Base-by-base conservation (phyloP, 441 rosid genomes). In the Jatropha podagrica region DNA sequence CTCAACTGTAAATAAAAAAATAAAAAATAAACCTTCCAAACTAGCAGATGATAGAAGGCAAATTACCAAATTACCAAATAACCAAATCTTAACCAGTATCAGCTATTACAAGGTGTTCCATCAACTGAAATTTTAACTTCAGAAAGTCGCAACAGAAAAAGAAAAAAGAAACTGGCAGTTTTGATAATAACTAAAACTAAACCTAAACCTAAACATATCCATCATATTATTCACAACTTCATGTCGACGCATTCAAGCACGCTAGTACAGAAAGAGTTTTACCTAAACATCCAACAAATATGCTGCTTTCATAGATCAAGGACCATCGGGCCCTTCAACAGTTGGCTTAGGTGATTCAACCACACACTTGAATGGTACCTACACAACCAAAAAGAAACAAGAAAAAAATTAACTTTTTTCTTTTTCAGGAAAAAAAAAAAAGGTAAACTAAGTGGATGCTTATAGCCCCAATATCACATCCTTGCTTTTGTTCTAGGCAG, bases 201-300 rank as follows among this genome's bases (percentile, higher is more conserved):
- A 58, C 56, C 17, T 11, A 51, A 51, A 51, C 17, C 56, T 14
- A 7, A 20, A n/a, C 32, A 58, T 8, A 58, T 8, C 61, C 32
- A 58, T 6, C 23, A 58, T 10, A 20, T 20, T 58, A 20, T 58
- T 58, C 61, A 20, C 61, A 58, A 2, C 26, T 20, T 58, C 27
- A 58, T 58, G 32, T 58, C 61, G 61, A 58, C 61, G 2, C 61
- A 58, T 61, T 61, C 65, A 61, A 61, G 65, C n/a, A 61, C 26
- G 7, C 38, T 23, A 59, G 14, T 14, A 32, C 32, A n/a, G 12
- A 58, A 58, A 32, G 20, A n/a, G 65, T 17, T 61, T 61, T 61
- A 61, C 65, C 65, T 61, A 27, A 61, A 27, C 17, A 5, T 61
- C 65, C 42, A 59, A 23, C 11, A 32, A 32, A 32, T 32, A 32